Evolutionary conservation across 257 asterid genomes (phyloP).

Genomic region (Petunia axillaris): DNA sequence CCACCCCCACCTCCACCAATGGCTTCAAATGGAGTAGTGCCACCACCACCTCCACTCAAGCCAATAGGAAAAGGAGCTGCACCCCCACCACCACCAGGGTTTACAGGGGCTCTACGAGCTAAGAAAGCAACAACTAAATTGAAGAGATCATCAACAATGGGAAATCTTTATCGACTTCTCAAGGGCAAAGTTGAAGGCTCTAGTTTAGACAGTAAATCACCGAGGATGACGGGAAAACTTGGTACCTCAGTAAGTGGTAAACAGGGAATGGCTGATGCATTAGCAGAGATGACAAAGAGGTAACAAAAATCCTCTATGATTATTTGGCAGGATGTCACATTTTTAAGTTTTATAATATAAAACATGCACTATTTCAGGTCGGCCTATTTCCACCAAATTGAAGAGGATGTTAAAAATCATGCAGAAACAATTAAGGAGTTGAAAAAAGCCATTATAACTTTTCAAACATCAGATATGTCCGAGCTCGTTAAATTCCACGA

Average conservation of each 20-base stretch:
- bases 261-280: conserved; percentile 83
- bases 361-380: conserved; percentile 49
- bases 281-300: conserved; percentile 87
- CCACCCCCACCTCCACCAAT: conserved; percentile 54
- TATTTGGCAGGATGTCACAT: not conserved
- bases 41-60: conserved; percentile 51
- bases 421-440: conserved; percentile 53
- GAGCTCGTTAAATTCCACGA: conserved; percentile 62
- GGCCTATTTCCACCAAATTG: conserved; percentile 71
- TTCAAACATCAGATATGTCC: conserved; percentile 68
- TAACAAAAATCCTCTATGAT: conserved; percentile 17
- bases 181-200: conserved; percentile 78
- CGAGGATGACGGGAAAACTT: conserved; percentile 44
- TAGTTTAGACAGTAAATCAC: conserved; percentile 37
- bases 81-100: conserved; percentile 33
- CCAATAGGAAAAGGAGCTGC: conserved; percentile 40
- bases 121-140: conserved; percentile 55
- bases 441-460: conserved; percentile 47
- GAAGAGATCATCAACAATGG: conserved; percentile 73
- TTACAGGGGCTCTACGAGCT: conserved; percentile 34
- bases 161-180: conserved; percentile 62
- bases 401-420: conserved; percentile 70
- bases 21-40: conserved; percentile 37
- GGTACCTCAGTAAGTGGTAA: conserved; percentile 45
- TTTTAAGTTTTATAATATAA: not conserved